phyloP scores from a whole-genome alignment of 768 basidiomycete species.

The Rhizopogon salebrosus region DNA sequence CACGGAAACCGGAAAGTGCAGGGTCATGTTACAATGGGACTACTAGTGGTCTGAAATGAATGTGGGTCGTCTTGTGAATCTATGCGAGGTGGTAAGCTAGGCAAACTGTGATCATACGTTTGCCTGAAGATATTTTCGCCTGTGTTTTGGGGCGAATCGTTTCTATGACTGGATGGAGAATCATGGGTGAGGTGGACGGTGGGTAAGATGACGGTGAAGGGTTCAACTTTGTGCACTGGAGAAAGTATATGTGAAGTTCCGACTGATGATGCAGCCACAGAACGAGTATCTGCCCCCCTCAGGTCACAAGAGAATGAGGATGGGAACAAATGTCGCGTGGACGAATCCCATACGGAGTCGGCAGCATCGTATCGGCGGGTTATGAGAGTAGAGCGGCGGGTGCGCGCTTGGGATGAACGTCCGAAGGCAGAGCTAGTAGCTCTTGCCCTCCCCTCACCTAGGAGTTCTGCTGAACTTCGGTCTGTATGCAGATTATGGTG shows the following conservation, averaged over 20 bases:
- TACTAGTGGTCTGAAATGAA: conserved; percentile 6
- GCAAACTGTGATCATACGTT: conserved; percentile 6
- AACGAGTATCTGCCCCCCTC: conserved; percentile 7
- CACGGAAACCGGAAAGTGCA: neutral
- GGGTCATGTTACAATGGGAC: conserved; percentile 3
- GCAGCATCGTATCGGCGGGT: neutral
- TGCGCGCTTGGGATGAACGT: conserved; percentile 1
- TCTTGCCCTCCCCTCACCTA: conserved; percentile 5
- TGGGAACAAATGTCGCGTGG: conserved; percentile 6
- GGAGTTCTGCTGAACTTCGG: conserved; percentile 3
- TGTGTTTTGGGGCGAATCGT: neutral
- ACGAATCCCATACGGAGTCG: conserved; percentile 1
- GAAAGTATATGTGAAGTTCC: conserved; percentile 10
- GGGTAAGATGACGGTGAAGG: neutral
- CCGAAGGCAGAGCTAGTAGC: neutral
- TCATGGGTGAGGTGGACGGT: neutral
- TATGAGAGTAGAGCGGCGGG: conserved; percentile 1
- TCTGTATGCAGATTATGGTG: conserved; percentile 30
- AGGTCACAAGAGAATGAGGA: conserved; percentile 3
- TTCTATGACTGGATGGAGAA: neutral
- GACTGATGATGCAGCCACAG: conserved; percentile 9
- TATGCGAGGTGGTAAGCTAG: neutral
- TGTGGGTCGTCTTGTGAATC: conserved; percentile 3
- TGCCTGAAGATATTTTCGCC: conserved; percentile 1
- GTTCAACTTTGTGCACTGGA: conserved; percentile 7